These are phyloP conservation scores for Apostasia shenzhenica DNA, from an alignment of 106 monocot genomes.

Conservation along the genomic window DNA sequence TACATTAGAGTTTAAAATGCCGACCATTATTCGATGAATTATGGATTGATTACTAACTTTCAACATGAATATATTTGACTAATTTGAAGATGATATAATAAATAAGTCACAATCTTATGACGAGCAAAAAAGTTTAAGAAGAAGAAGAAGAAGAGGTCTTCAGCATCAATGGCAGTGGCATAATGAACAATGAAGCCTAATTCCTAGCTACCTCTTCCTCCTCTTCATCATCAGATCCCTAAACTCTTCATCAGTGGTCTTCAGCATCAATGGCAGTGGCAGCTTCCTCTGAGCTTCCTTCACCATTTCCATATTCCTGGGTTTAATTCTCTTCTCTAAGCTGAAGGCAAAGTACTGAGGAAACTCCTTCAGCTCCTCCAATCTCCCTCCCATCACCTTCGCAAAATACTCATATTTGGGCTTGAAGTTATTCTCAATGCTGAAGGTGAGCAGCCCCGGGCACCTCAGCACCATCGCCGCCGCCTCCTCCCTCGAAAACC, in stretches of 20 bases:
- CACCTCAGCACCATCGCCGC: conserved; percentile 65
- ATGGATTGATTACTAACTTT: no score
- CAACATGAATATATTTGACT: no score
- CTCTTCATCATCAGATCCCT: conserved; percentile 22
- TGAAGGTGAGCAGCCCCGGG: conserved; percentile 77
- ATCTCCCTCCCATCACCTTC: conserved; percentile 37
- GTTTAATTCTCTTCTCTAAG: conserved; percentile 80
- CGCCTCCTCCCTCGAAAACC: conserved; percentile 40
- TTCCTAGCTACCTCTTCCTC: conserved; percentile 4
- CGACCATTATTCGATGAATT: no score
- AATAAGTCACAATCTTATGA: no score
- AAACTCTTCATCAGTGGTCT: conserved; percentile 74
- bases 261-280: conserved; percentile 58
- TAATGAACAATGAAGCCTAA: not conserved
- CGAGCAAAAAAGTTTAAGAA: no score
- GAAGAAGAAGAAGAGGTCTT: no score
- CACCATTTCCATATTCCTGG: conserved; percentile 38
- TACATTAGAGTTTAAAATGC: no score
- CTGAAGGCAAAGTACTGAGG: conserved; percentile 88
- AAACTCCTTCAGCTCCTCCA: conserved; percentile 74
- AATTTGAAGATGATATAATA: no score
- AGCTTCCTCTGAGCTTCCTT: conserved; percentile 28
- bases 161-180: no score
- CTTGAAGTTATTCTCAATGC: conserved; percentile 80
- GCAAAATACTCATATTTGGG: conserved; percentile 61